phyloP scores from a whole-genome alignment of 1,139 yeast genomes.

The Saccharomyces hybrid region DNA sequence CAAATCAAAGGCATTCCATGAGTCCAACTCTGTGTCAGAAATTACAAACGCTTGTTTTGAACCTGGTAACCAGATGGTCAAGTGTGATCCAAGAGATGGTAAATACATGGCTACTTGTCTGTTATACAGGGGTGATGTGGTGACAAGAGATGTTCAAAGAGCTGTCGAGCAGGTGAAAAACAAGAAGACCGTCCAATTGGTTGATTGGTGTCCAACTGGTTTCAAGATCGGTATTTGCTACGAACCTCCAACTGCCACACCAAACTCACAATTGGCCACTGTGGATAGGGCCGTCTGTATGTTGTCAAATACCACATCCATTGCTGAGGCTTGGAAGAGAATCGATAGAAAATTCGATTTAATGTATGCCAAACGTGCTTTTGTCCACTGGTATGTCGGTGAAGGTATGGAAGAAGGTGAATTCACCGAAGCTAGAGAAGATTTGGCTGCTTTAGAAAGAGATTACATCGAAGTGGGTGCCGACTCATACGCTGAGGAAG shows the following conservation, averaged over 20 bases:
- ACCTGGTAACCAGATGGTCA: constrained; percentile 98
- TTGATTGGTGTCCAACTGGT: constrained; percentile 99
- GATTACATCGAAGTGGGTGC: constrained; percentile 96
- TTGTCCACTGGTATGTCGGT: constrained; percentile 98
- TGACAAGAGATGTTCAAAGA: constrained; percentile 91
- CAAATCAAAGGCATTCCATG: constrained; percentile 86
- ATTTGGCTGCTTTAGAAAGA: constrained; percentile 94
- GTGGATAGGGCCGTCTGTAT: constrained; percentile 96
- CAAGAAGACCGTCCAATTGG: constrained; percentile 90
- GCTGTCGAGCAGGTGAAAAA: constrained; percentile 91
- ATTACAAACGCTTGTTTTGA: constrained; percentile 97
- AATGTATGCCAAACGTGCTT: constrained; percentile 97
- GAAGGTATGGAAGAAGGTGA: constrained; percentile 96
- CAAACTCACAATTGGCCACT: constrained; percentile 80
- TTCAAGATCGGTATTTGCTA: constrained; percentile 98
- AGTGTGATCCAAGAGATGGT: constrained; percentile 94
- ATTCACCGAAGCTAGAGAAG: constrained; percentile 86
- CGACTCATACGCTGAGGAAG: constrained; percentile 72
- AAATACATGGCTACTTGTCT: constrained; percentile 98
- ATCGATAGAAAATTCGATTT: constrained; percentile 94
- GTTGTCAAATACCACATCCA: constrained; percentile 96
- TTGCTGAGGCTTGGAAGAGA: constrained; percentile 98
- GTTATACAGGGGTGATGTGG: constrained; percentile 96
- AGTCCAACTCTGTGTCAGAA: constrained; percentile 81
- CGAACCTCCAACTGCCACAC: constrained; percentile 92